Evolutionary conservation across 139 green algal species (phyloP), one percentile per base, ranked within the genome.

Genomic region (Chlorella sp.): DNA sequence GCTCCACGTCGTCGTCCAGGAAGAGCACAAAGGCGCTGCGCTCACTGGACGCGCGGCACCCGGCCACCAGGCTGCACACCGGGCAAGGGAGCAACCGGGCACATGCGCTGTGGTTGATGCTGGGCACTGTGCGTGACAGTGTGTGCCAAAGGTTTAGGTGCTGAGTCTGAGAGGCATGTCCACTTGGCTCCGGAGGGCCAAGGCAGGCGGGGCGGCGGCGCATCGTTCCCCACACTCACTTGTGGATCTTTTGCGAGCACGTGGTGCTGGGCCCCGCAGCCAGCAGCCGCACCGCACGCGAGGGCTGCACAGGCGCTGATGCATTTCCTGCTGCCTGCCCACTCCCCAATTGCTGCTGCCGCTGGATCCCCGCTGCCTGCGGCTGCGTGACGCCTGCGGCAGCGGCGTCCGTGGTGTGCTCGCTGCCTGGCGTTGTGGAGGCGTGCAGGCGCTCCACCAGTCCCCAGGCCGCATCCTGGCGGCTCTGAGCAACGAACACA

Each of bases 1-100:
- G 76, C 71, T 77, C 67, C n/a, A 98, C 87, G 70, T 98, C 94
- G 77, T 98, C 93, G 67, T 98, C 93, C 67, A 98, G 74, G 51
- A 93, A 95, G 29, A 96, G 82, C 20, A 96, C 71, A 35, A 94
- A 98, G 42, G 10, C 42, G 42, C 42, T 55, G 42, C 10, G 10
- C 10, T 10, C 10, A 17, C 42, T 24, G 42, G 42, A 55, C 10
- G 42, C 10, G 42, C 42, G 42, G 42, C 42, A 55, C 10, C 42
- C 42, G 17, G 42, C 42, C 42, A 55, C 42, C 42, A 55, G 17
- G 17, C 42, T 55, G 42, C 42, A 55, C n/a, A n/a, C n/a, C n/a
- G n/a, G n/a, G 42, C 42, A 55, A 55, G 42, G 10, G 17, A 55
- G 42, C 42, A n/a, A n/a, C n/a, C n/a, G n/a, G n/a, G n/a, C n/a